A percentile compares a stretch with the other conserved stretches of the same genome.
Conservation (phyloP, 2,329 filamentous ascomycete genomes). For the Fulvia fulva region DNA sequence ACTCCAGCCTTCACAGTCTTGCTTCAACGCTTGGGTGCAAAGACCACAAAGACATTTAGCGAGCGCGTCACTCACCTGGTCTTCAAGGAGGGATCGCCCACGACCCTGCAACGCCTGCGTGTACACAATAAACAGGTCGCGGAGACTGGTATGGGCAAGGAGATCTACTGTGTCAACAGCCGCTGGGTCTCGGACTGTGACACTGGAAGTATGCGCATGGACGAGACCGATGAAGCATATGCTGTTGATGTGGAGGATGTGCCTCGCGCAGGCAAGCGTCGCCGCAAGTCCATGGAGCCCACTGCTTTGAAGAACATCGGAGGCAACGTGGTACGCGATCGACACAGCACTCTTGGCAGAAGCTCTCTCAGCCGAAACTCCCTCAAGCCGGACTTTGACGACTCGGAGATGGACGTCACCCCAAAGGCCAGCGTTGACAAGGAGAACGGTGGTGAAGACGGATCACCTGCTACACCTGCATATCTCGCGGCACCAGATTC, state of each 20-base stretch:
- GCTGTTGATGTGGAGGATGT: slow-evolving; percentile 33
- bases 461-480: slow-evolving; percentile 31
- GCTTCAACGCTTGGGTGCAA: slow-evolving; percentile 34
- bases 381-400: slow-evolving; percentile 17
- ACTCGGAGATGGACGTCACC: slow-evolving; percentile 15
- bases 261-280: slow-evolving; percentile 29
- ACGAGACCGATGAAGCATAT: slow-evolving; percentile 33
- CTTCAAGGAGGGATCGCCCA: slow-evolving; percentile 37
- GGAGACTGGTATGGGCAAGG: slow-evolving; percentile 19
- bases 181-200: slow-evolving; percentile 38
- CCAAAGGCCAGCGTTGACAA: slow-evolving; percentile 17
- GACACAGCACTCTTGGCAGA: slow-evolving; percentile 29
- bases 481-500: slow-evolving; percentile 28
- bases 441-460: slow-evolving; percentile 27
- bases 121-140: slow-evolving; percentile 31
- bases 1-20: slow-evolving; percentile 33
- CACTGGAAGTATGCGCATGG: slow-evolving; percentile 26
- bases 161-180: slow-evolving; percentile 36
- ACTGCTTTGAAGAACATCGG: slow-evolving; percentile 27
- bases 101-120: slow-evolving; percentile 32
- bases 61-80: slow-evolving; percentile 37
- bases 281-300: slow-evolving; percentile 38
- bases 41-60: slow-evolving; percentile 34
- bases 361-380: slow-evolving; percentile 26
- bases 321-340: slow-evolving; percentile 32